phyloP scores from a whole-genome alignment of 306 rosid species.

The Inga oerstediana region DNA sequence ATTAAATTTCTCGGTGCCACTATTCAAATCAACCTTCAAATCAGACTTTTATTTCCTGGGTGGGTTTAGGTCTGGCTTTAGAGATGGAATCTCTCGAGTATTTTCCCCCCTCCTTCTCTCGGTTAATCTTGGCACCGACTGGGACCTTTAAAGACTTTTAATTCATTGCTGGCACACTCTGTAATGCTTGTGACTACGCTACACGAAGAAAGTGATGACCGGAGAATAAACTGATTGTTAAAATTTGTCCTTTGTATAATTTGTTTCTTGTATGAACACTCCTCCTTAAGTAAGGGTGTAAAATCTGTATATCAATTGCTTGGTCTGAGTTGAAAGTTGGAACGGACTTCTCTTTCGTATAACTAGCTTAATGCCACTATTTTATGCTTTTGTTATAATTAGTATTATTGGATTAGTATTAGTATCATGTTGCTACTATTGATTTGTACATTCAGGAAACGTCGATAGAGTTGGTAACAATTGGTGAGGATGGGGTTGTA shows the following conservation, averaged over 20 bases:
- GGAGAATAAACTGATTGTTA: not conserved
- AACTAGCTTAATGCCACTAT: conserved; percentile 16
- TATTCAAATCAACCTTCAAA: conserved; percentile 2
- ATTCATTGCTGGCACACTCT: not conserved
- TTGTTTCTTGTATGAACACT: not conserved
- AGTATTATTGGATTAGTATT: not conserved
- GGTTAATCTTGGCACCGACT: not conserved
- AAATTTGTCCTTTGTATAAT: not conserved
- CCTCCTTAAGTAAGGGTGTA: not conserved
- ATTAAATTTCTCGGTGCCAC: not conserved
- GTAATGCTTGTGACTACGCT: not conserved
- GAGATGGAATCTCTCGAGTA: not conserved
- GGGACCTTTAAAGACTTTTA: not conserved
- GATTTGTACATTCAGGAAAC: conserved; percentile 66
- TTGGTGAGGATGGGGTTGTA: conserved; percentile 77
- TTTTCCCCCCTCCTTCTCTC: not conserved
- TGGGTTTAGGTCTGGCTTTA: conserved; percentile 18
- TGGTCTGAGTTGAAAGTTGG: not conserved
- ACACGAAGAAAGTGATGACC: not conserved
- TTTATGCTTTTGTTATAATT: conserved; percentile 4
- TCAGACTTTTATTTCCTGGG: not conserved
- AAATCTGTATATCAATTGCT: not conserved
- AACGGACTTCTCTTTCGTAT: not conserved
- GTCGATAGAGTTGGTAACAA: conserved; percentile 79
- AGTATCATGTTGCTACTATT: conserved; percentile 11